phyloP scores from a whole-genome alignment of 164 flowering plant genomes.

The Nymphaea colorata region DNA sequence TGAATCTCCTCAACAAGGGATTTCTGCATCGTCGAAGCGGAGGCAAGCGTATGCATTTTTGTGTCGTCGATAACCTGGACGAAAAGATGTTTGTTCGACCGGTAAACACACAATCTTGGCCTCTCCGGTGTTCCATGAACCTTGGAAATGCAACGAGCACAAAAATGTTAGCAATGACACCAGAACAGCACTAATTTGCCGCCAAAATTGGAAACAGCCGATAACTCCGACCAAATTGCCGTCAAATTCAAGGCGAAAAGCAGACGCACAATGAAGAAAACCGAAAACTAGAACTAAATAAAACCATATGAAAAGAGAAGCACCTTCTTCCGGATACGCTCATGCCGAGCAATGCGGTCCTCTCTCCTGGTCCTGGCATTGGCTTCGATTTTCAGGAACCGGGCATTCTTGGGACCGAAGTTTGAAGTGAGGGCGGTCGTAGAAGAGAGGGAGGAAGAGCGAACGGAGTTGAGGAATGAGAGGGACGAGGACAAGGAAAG shows the following conservation, averaged over 20 bases:
- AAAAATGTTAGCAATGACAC: background rate
- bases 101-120: conserved; percentile 80
- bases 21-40: conserved; percentile 90
- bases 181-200: background rate
- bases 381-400: conserved; percentile 22
- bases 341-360: conserved; percentile 64
- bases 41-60: conserved; percentile 95
- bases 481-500: conserved; percentile 7
- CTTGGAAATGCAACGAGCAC: conserved; percentile 20
- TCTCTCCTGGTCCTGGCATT: conserved; percentile 39
- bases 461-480: conserved; percentile 13
- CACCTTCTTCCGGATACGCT: conserved; percentile 81
- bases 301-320: background rate
- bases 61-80: conserved; percentile 93
- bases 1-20: conserved; percentile 57
- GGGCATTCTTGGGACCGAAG: background rate
- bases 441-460: conserved; percentile 9
- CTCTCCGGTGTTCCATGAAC: conserved; percentile 92
- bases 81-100: conserved; percentile 88
- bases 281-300: background rate
- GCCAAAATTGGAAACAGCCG: background rate
- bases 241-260: background rate
- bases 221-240: background rate
- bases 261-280: background rate
- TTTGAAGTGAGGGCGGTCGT: conserved; percentile 1